Conservation (phyloP, 2,329 filamentous ascomycete species). For the Diaporthe capsici region DNA sequence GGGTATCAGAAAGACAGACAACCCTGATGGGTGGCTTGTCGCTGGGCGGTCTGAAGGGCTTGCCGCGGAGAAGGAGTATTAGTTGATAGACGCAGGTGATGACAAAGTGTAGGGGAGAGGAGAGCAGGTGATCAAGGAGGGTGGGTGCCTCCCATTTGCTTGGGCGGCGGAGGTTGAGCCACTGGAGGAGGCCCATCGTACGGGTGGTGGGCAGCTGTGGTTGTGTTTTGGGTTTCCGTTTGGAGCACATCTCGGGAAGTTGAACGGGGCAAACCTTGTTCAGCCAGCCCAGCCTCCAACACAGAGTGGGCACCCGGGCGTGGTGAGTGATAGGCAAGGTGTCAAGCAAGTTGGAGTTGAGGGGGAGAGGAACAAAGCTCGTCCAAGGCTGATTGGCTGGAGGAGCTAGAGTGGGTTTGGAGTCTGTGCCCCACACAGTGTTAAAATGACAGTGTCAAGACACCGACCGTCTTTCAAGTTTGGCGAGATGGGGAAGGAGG, state of each 20-base stretch:
- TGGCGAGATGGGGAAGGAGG: neutral
- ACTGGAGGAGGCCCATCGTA: slow-evolving; percentile 61
- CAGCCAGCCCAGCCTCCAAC: slow-evolving; percentile 4
- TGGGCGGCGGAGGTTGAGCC: slow-evolving; percentile 63
- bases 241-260: slow-evolving; percentile 1
- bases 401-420: slow-evolving; percentile 7
- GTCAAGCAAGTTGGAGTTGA: neutral
- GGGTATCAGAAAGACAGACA: slow-evolving; percentile 93
- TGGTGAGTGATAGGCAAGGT: slow-evolving; percentile 8
- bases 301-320: neutral
- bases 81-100: slow-evolving; percentile 74
- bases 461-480: neutral
- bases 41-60: slow-evolving; percentile 71
- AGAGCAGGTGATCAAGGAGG: slow-evolving; percentile 73
- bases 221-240: slow-evolving; percentile 15
- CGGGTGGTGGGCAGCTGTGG: neutral
- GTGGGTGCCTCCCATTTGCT: slow-evolving; percentile 64
- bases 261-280: slow-evolving; percentile 30
- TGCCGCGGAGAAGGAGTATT: slow-evolving; percentile 77
- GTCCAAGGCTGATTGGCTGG: neutral
- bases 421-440: neutral
- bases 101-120: slow-evolving; percentile 77
- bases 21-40: slow-evolving; percentile 73
- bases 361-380: slow-evolving; percentile 1
- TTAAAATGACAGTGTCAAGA: neutral